phyloP scores from a whole-genome alignment of 768 basidiomycete genomes.

The Gelatoporia subvermispora region DNA sequence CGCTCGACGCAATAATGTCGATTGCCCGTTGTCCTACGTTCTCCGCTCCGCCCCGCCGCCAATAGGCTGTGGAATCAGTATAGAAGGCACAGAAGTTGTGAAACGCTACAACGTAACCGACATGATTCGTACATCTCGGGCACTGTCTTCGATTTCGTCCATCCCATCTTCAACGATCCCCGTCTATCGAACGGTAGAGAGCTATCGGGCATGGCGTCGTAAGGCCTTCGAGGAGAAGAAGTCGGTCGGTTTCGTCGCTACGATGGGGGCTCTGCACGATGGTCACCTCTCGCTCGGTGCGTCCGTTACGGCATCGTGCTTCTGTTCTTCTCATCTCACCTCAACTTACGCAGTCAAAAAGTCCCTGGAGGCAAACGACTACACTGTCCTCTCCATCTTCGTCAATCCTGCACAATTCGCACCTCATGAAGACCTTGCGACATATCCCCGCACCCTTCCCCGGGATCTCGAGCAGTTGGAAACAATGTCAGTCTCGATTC shows the following conservation, averaged over 20 bases:
- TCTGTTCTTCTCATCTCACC: not conserved
- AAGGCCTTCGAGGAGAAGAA: conserved; percentile 51
- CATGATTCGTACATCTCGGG: not conserved
- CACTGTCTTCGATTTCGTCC: conserved; percentile 1
- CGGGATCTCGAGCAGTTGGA: conserved; percentile 63
- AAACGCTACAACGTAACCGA: not conserved
- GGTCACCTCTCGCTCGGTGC: conserved; percentile 89
- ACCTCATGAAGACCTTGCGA: conserved; percentile 86
- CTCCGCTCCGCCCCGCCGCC: not conserved
- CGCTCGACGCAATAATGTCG: no score
- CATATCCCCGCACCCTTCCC: conserved; percentile 86
- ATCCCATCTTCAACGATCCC: conserved; percentile 33
- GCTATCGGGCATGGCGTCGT: conserved; percentile 71
- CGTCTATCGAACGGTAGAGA: conserved; percentile 53
- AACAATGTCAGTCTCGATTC: conserved; percentile 23
- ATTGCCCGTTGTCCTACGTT: no score
- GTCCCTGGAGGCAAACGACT: conserved; percentile 73
- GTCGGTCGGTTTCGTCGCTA: conserved; percentile 91
- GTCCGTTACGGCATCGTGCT: not conserved
- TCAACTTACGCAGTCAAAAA: conserved; percentile 50
- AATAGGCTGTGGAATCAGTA: not conserved
- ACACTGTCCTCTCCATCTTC: conserved; percentile 92
- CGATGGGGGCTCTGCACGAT: conserved; percentile 95
- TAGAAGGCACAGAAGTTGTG: no score
- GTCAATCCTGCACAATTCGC: conserved; percentile 98